phyloP scores from a whole-genome alignment of 140 eudicot genomes.

The Anethum foeniculum region DNA sequence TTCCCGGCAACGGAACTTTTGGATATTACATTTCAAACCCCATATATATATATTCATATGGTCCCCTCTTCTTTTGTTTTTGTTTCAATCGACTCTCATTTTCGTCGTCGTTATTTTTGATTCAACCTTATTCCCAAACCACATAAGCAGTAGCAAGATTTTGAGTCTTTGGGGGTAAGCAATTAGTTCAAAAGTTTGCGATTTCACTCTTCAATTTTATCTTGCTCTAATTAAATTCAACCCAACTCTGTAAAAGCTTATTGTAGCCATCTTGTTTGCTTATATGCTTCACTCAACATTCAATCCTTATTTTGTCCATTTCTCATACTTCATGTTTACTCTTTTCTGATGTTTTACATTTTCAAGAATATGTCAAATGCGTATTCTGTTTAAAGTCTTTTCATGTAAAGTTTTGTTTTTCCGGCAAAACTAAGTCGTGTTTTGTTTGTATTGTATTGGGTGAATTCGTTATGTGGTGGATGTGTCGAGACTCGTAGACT shows the following conservation, averaged over 20 bases:
- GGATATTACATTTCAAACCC: background rate
- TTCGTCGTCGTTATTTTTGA: no score
- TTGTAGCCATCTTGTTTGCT: slow-evolving; percentile 1
- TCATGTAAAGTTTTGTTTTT: background rate
- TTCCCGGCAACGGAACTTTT: slow-evolving; percentile 93
- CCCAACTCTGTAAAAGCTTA: background rate
- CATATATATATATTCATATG: background rate
- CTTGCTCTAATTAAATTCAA: background rate
- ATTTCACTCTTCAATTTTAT: no score
- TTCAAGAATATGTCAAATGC: background rate
- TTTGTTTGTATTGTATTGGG: background rate
- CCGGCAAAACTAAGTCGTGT: background rate
- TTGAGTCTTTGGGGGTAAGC: background rate
- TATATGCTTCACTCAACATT: background rate
- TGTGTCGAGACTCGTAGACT: no score
- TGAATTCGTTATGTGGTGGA: no score
- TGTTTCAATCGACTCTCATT: background rate
- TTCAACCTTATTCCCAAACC: background rate
- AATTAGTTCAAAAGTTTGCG: background rate
- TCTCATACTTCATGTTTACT: background rate
- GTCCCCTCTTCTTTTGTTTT: background rate
- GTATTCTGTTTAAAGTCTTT: background rate
- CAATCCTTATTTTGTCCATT: background rate
- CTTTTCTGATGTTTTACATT: background rate
- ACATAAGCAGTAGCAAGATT: background rate